These are phyloP conservation scores for Coniochaeta sp. DNA, from an alignment of 2,329 filamentous ascomycete species.

Conservation along the genomic window DNA sequence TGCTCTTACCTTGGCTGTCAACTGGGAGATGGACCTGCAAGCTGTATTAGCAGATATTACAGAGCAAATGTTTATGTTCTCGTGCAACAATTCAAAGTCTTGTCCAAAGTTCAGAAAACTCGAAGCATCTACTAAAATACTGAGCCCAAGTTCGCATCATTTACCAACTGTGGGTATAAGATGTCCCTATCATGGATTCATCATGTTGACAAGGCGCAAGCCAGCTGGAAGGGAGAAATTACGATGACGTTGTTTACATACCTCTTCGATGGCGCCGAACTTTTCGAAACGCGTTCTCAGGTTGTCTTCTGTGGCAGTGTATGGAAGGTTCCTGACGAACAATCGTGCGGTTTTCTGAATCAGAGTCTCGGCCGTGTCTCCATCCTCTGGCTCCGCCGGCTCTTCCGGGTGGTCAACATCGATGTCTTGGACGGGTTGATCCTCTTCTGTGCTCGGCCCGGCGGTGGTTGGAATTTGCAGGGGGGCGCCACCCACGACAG, in stretches of 20 bases:
- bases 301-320: slow-evolving; percentile 69
- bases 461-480: slow-evolving; percentile 6
- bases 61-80: slow-evolving; percentile 3
- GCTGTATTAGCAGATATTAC: slow-evolving; percentile 7
- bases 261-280: slow-evolving; percentile 79
- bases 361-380: slow-evolving; percentile 42
- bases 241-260: slow-evolving; percentile 40
- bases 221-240: slow-evolving; percentile 11
- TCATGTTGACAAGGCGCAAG: slow-evolving; percentile 45
- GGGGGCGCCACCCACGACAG: slow-evolving; percentile 9
- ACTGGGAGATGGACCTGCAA: slow-evolving; percentile 80
- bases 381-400: slow-evolving; percentile 21
- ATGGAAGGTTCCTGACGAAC: slow-evolving; percentile 85
- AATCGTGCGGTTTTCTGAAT: slow-evolving; percentile 69
- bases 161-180: slow-evolving; percentile 73
- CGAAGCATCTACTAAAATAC: slow-evolving; percentile 99
- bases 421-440: slow-evolving; percentile 13
- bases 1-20: slow-evolving; percentile 64
- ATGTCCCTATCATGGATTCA: slow-evolving; percentile 99
- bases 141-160: slow-evolving; percentile 87
- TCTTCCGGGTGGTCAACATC: slow-evolving; percentile 18
- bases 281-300: slow-evolving; percentile 62
- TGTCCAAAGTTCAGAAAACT: slow-evolving; percentile 55
- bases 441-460: slow-evolving; percentile 7
- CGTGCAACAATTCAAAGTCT: not conserved